Percentiles rank a stretch among this genome's conserved stretches.
Evolutionary conservation across 768 basidiomycete genomes (phyloP).

Genomic region (Boletus pseudopeckii): DNA sequence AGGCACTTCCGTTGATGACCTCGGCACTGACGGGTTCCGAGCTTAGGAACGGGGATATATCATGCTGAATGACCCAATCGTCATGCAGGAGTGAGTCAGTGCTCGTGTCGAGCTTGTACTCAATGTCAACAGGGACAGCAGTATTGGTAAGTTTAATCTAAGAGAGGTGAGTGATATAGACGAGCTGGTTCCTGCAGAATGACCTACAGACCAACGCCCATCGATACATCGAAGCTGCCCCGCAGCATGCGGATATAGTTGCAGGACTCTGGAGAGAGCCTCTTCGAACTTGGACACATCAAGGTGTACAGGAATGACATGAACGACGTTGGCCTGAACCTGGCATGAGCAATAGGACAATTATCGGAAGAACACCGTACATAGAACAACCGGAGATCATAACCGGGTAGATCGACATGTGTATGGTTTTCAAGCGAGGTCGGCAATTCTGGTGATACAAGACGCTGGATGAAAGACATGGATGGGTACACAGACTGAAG

Average conservation of each 20-base stretch:
- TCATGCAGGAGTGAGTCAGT: conserved; percentile 2
- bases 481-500: background rate
- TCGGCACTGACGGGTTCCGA: background rate
- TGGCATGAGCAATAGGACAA: background rate
- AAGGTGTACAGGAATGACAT: conserved; percentile 2
- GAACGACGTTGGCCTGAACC: conserved; percentile 2
- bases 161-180: background rate
- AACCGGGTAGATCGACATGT: conserved; percentile 14
- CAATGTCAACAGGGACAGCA: conserved; percentile 8
- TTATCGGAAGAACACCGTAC: background rate
- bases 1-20: background rate
- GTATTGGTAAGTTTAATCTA: conserved; percentile 15
- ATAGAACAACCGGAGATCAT: conserved; percentile 11
- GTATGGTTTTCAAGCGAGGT: conserved; percentile 3
- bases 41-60: conserved; percentile 7
- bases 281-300: conserved; percentile 3
- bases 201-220: conserved; percentile 13
- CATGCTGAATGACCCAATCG: conserved; percentile 17
- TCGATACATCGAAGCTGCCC: conserved; percentile 7
- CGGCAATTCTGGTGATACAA: conserved; percentile 7
- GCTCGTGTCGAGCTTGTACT: background rate
- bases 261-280: conserved; percentile 11
- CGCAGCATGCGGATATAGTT: conserved; percentile 13
- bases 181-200: background rate
- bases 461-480: conserved; percentile 6